Evolutionary conservation across 2,329 filamentous ascomycete genomes (phyloP), one percentile per base, ranked within the genome.

Genomic region (Pseudofabraea citricarpa): DNA sequence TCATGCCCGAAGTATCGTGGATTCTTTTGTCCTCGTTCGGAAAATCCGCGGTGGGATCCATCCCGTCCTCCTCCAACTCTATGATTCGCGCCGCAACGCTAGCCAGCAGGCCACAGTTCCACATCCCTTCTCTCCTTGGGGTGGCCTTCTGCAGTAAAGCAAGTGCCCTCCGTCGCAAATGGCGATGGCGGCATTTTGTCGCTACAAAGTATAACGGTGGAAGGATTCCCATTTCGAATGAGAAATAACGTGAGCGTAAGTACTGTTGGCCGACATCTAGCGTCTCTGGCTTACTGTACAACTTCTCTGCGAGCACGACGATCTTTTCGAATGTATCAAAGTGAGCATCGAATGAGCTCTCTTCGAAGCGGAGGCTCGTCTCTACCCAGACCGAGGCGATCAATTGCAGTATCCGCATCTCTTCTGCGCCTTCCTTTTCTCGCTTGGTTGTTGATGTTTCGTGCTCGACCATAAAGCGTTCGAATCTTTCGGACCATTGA

Each of bases 181-280:
- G 15, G 5, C 13, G 24, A 9, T 35, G 16, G 2, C 31, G 38
- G 10, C 37, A 44, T 16, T 22, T 40, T 3, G 32, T 52, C 1
- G 57, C 61, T 6, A 65, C 62, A 49, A 66, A 72, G 49, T 68
- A 71, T 1, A 73, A 50, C 1, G 68, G 64, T 0, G 67, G 63
- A 20, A 71, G 58, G 1, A 71, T 42, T 16, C 69, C 66, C 10
- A 66, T 69, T 29, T 71, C 68, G 36, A 71, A 72, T 5, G 59
- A 63, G 26, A 72, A 72, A 22, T 21, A 37, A 7, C 35, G 18
- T 20, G 33, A 36, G 15, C 18, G 35, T n/a, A n/a, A n/a, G n/a
- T n/a, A n/a, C n/a, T n/a, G n/a, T n/a, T n/a, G n/a, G n/a, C n/a
- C n/a, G n/a, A n/a, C n/a, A n/a, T n/a, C n/a, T n/a, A n/a, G n/a